Percentiles rank a stretch among this genome's conserved stretches.
phyloP scores from a whole-genome alignment of 2,329 filamentous ascomycete genomes.

The Ramularia endophylla region DNA sequence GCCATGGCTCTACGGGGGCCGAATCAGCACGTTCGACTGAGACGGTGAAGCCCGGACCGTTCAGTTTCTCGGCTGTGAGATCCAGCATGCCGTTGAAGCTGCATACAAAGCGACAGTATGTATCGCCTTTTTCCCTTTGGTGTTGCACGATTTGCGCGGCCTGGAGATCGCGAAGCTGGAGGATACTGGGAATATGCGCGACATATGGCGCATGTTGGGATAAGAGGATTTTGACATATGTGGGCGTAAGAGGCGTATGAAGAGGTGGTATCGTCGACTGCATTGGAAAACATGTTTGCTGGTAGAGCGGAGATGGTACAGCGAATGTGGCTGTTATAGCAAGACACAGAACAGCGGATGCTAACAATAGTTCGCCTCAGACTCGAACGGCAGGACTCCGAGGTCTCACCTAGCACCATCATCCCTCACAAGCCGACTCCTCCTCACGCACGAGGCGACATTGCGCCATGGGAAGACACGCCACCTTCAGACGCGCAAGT shows the following conservation, averaged over 20 bases:
- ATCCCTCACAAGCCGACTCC: conserved; percentile 32
- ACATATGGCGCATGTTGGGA: neutral
- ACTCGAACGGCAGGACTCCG: conserved; percentile 40
- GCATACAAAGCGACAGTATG: conserved; percentile 45
- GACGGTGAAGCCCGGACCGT: conserved; percentile 53
- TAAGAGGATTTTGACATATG: neutral
- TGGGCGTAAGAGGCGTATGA: too few relatives aligned
- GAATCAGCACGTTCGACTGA: conserved; percentile 62
- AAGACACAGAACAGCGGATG: conserved; percentile 12
- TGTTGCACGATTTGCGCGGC: too few relatives aligned
- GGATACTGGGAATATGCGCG: conserved; percentile 3
- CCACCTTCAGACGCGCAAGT: conserved; percentile 13
- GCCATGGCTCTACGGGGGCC: conserved; percentile 60
- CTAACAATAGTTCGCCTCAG: conserved; percentile 30
- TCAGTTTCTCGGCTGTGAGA: conserved; percentile 14
- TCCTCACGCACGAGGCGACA: conserved; percentile 40
- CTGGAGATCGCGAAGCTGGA: neutral
- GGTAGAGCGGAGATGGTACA: neutral
- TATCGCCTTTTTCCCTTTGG: conserved; percentile 17
- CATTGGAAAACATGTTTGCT: too few relatives aligned
- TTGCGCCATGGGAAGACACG: conserved; percentile 48
- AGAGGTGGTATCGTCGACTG: too few relatives aligned
- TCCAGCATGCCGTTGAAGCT: conserved; percentile 22
- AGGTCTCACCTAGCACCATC: conserved; percentile 37
- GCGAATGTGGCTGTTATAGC: neutral